Percentiles rank a stretch among this genome's conserved stretches.
These are phyloP conservation scores for Penicillium sp. DNA, from an alignment of 2,329 filamentous ascomycete species.

Conservation along the genomic window DNA sequence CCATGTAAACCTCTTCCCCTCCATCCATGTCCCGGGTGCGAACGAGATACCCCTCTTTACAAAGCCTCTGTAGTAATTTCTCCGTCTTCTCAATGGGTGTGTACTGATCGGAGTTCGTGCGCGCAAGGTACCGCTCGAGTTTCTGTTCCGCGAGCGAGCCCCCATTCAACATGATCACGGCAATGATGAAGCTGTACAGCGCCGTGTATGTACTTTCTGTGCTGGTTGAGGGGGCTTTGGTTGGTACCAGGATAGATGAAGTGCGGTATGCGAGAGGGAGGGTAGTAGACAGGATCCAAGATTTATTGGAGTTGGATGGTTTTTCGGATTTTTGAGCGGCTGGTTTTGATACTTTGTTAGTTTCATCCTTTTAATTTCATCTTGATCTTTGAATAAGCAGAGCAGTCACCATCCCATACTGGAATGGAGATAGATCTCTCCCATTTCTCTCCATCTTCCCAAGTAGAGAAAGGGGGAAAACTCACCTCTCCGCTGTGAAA, in stretches of 20 bases:
- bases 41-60: conserved; percentile 79
- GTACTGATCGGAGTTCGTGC: conserved; percentile 72
- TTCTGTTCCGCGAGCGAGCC: conserved; percentile 78
- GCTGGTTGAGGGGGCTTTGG: conserved; percentile 62
- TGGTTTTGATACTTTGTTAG: conserved; percentile 14
- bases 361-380: neutral
- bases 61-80: conserved; percentile 69
- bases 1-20: conserved; percentile 76
- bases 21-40: conserved; percentile 67
- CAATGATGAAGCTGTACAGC: conserved; percentile 76
- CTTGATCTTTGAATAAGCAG: too few relatives aligned
- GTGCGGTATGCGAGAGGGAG: conserved; percentile 67
- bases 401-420: too few relatives aligned
- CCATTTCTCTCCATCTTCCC: neutral
- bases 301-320: conserved; percentile 56
- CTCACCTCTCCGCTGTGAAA: conserved; percentile 74
- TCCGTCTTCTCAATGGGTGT: conserved; percentile 76
- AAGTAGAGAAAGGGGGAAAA: neutral
- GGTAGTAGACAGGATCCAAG: conserved; percentile 74
- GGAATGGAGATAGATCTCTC: neutral
- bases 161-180: conserved; percentile 69
- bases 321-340: conserved; percentile 52
- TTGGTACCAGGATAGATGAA: conserved; percentile 67
- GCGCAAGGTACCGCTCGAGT: conserved; percentile 70
- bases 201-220: conserved; percentile 78